Conservation (phyloP, 345 rosid genomes). For the Gossypium arboreum region DNA sequence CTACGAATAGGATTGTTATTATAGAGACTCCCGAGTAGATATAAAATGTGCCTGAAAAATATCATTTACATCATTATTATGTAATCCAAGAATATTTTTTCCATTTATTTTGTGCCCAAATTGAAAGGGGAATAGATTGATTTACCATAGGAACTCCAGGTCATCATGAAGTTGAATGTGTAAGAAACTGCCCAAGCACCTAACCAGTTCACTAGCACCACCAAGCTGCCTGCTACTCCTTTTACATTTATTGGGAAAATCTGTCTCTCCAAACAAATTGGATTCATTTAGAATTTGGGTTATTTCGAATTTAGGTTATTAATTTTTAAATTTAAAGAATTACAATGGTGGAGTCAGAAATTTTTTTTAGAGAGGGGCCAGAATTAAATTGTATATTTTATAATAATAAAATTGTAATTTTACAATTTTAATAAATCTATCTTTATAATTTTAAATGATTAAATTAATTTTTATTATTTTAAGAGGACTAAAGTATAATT, state of each 20-base stretch:
- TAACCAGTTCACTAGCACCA: constrained; percentile 84
- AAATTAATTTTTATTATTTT: too few relatives aligned
- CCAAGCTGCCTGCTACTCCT: constrained; percentile 90
- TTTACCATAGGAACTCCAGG: constrained; percentile 77
- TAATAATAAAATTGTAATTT: too few relatives aligned
- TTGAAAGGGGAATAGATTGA: not conserved
- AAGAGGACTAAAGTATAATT: fast-evolving
- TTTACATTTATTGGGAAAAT: constrained; percentile 81
- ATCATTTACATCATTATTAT: too few relatives aligned
- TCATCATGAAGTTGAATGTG: constrained; percentile 77
- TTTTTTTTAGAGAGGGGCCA: fast-evolving
- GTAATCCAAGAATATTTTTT: too few relatives aligned
- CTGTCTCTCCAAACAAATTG: constrained; percentile 28
- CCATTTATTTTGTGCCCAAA: too few relatives aligned
- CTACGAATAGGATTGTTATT: constrained; percentile 60
- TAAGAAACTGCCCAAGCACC: constrained; percentile 94
- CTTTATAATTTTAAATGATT: too few relatives aligned
- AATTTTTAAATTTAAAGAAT: not conserved
- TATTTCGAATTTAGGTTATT: not conserved
- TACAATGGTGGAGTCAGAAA: too few relatives aligned
- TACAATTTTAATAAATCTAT: fast-evolving
- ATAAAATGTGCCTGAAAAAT: constrained; percentile 67
- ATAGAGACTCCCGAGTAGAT: constrained; percentile 61
- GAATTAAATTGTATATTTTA: too few relatives aligned
- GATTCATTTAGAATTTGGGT: not conserved